phyloP scores from a whole-genome alignment of 208 protist species.

The Acanthamoeba lenticulata region DNA sequence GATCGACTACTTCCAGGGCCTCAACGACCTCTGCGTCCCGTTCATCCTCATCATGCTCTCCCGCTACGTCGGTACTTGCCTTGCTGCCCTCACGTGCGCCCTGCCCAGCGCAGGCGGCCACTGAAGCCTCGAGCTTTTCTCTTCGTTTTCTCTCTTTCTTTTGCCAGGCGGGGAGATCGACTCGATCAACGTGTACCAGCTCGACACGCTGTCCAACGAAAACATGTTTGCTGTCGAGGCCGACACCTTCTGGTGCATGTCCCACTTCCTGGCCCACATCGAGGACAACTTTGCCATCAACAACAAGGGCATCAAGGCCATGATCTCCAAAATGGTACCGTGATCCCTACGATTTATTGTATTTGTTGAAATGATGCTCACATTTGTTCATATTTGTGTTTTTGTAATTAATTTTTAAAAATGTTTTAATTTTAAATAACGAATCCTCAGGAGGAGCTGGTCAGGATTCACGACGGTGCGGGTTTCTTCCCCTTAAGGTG shows the following conservation, averaged over 20 bases:
- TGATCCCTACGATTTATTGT: no score
- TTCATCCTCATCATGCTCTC: not conserved
- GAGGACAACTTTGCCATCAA: not conserved
- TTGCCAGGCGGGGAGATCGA: not conserved
- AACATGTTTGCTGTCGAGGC: not conserved
- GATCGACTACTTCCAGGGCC: not conserved
- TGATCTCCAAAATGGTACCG: not conserved
- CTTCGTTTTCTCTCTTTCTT: not conserved
- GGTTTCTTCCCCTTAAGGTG: no score
- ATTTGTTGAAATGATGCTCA: no score
- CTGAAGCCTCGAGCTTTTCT: no score
- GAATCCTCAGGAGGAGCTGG: not conserved
- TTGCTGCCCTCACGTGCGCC: not conserved
- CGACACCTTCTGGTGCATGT: not conserved
- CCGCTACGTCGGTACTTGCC: not conserved
- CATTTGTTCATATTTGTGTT: no score
- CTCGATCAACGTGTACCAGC: not conserved
- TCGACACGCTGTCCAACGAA: not conserved
- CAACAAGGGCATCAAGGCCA: not conserved
- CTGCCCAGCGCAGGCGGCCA: not conserved
- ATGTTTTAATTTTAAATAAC: no score
- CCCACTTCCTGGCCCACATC: not conserved
- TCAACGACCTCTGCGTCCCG: not conserved
- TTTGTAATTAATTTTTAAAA: no score
- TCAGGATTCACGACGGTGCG: not conserved